Evolutionary conservation across 305 asterid species (phyloP).

Genomic region (Ilex paraguariensis): DNA sequence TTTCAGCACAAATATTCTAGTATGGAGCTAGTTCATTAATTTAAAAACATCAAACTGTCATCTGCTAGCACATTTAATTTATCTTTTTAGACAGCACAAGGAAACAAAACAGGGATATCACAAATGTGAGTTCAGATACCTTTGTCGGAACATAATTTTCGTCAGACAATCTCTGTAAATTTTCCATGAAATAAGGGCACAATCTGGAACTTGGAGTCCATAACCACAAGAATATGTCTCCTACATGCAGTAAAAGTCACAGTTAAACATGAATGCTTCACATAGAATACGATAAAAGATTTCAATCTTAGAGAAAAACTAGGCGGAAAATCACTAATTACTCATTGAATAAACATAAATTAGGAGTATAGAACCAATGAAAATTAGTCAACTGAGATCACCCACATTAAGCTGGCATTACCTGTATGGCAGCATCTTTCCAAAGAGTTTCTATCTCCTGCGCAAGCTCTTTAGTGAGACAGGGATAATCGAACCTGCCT

Average conservation of each 20-base stretch:
- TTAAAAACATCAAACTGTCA: too few relatives aligned
- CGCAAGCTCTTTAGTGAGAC: constrained; percentile 66
- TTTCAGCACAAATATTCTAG: too few relatives aligned
- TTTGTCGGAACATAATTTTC: constrained; percentile 79
- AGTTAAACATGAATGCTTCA: constrained; percentile 14
- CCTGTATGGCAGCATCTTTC: constrained; percentile 93
- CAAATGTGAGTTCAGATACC: constrained; percentile 32
- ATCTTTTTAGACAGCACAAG: too few relatives aligned
- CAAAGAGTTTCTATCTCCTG: constrained; percentile 74
- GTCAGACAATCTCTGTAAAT: constrained; percentile 74
- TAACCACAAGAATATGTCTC: constrained; percentile 76
- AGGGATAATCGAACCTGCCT: constrained; percentile 74
- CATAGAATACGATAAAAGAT: neutral
- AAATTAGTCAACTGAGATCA: neutral
- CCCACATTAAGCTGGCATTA: constrained; percentile 20
- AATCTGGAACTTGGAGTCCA: constrained; percentile 97
- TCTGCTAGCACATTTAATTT: neutral
- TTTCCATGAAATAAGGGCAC: constrained; percentile 94
- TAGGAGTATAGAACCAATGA: too few relatives aligned
- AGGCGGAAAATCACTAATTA: too few relatives aligned
- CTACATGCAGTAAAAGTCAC: constrained; percentile 34
- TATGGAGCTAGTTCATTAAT: too few relatives aligned
- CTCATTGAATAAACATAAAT: too few relatives aligned
- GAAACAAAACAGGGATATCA: too few relatives aligned
- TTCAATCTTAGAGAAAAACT: neutral